Conservation (phyloP, 306 rosid species). For the Astragalus membranaceus region DNA sequence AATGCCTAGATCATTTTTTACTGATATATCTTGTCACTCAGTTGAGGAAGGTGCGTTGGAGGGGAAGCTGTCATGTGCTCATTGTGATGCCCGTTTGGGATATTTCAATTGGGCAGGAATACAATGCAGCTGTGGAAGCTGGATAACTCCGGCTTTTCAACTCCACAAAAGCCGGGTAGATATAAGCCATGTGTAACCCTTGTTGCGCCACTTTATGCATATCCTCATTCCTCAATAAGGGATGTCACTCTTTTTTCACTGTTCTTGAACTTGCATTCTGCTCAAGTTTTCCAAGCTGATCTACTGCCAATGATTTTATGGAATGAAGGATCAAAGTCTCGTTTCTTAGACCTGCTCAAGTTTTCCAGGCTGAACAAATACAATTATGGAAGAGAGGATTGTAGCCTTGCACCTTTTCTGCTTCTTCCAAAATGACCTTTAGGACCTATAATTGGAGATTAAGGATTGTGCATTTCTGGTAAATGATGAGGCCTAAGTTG, state of each 20-base stretch:
- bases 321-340: slow-evolving; percentile 14
- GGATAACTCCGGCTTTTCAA: slow-evolving; percentile 98
- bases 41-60: slow-evolving; percentile 94
- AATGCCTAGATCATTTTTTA: background rate
- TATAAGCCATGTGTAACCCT: slow-evolving; percentile 44
- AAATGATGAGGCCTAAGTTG: slow-evolving; percentile 9
- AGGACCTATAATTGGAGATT: slow-evolving; percentile 13
- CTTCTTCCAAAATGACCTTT: slow-evolving; percentile 15
- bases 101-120: slow-evolving; percentile 90
- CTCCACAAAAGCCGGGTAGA: slow-evolving; percentile 87
- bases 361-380: slow-evolving; percentile 16
- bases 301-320: background rate
- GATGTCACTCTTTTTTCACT: background rate
- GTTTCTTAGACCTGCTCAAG: slow-evolving; percentile 16
- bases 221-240: background rate
- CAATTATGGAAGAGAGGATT: background rate
- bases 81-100: slow-evolving; percentile 92
- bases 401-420: background rate
- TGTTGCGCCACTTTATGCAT: background rate
- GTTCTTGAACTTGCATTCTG: slow-evolving; percentile 9
- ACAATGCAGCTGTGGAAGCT: slow-evolving; percentile 97
- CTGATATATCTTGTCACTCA: slow-evolving; percentile 33
- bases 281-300: slow-evolving; percentile 26
- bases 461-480: slow-evolving; percentile 16
- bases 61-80: slow-evolving; percentile 82